A percentile compares a stretch with the other conserved stretches of the same genome.
phyloP scores from a whole-genome alignment of 306 rosid genomes.

The Macrotyloma uniflorum region DNA sequence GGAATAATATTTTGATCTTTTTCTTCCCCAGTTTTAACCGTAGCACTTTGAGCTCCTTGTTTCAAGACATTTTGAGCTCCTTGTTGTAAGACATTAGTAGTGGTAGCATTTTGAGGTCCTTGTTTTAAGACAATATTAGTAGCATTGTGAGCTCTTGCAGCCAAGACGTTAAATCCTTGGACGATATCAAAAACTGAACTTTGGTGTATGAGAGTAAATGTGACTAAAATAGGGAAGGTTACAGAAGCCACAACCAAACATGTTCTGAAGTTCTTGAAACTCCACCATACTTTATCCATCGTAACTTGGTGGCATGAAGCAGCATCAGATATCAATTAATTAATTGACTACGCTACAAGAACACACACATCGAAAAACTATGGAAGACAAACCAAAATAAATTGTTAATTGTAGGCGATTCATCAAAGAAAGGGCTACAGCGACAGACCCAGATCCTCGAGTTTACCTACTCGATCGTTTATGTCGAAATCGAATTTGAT shows the following conservation, averaged over 20 bases:
- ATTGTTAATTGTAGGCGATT: background rate
- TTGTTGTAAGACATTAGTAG: background rate
- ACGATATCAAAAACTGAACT: constrained; percentile 28
- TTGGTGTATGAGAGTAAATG: constrained; percentile 35
- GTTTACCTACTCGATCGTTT: background rate
- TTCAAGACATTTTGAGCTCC: background rate
- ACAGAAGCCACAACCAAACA: constrained; percentile 23
- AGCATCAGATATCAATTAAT: background rate
- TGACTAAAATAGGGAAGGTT: constrained; percentile 25
- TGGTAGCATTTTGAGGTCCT: background rate
- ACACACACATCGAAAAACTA: background rate
- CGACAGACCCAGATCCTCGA: background rate
- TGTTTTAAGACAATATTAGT: background rate
- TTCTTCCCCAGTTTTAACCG: background rate
- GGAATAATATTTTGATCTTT: constrained; percentile 25
- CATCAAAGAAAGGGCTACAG: background rate
- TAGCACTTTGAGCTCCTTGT: background rate
- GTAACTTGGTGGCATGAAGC: background rate
- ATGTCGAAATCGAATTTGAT: background rate
- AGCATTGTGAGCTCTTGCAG: background rate
- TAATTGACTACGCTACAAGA: background rate
- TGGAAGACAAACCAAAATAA: background rate
- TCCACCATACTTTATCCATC: constrained; percentile 40
- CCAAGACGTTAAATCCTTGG: constrained; percentile 21
- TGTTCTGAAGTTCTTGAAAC: constrained; percentile 36